A percentile compares a stretch with the other conserved stretches of the same genome.
phyloP scores from a whole-genome alignment of 2,329 filamentous ascomycete genomes.

The Dactylonectria macrodidyma region DNA sequence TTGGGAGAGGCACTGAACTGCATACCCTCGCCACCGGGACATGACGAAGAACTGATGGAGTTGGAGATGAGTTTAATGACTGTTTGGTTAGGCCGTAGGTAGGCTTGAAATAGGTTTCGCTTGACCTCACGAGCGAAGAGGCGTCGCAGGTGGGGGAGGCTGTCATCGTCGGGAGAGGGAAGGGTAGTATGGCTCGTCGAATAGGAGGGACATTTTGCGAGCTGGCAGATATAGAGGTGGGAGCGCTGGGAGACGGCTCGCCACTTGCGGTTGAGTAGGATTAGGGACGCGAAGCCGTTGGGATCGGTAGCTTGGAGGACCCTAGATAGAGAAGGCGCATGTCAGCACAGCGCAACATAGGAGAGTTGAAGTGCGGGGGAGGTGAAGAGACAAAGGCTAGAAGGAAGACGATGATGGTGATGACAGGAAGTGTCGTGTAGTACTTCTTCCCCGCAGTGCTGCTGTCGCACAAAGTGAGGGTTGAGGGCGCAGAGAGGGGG shows the following conservation, averaged over 20 bases:
- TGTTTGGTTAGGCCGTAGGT: slow-evolving; percentile 78
- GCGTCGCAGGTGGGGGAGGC: slow-evolving; percentile 73
- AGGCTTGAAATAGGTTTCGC: slow-evolving; percentile 83
- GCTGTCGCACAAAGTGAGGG: slow-evolving; percentile 9
- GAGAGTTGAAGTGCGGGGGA: not conserved
- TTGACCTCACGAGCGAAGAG: slow-evolving; percentile 80
- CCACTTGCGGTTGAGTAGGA: slow-evolving; percentile 77
- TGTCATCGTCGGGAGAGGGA: slow-evolving; percentile 59
- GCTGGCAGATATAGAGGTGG: slow-evolving; percentile 74
- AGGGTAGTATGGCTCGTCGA: slow-evolving; percentile 64
- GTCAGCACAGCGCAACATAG: slow-evolving; percentile 36
- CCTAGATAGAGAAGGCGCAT: slow-evolving; percentile 54
- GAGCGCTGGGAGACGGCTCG: slow-evolving; percentile 74
- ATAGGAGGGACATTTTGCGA: slow-evolving; percentile 73
- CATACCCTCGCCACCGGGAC: slow-evolving; percentile 87
- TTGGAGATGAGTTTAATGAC: slow-evolving; percentile 86
- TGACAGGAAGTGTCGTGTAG: not conserved
- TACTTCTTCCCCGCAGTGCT: slow-evolving; percentile 8
- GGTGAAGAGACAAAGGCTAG: not conserved
- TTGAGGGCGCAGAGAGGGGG: slow-evolving; percentile 42
- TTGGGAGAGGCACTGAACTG: slow-evolving; percentile 85
- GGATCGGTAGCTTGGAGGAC: slow-evolving; percentile 74
- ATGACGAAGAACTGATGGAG: slow-evolving; percentile 86
- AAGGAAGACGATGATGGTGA: not conserved
- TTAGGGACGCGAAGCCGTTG: slow-evolving; percentile 76